These are phyloP conservation scores for Berkeleyomyces basicola DNA, from an alignment of 2,329 filamentous ascomycete species.

Conservation along the genomic window DNA sequence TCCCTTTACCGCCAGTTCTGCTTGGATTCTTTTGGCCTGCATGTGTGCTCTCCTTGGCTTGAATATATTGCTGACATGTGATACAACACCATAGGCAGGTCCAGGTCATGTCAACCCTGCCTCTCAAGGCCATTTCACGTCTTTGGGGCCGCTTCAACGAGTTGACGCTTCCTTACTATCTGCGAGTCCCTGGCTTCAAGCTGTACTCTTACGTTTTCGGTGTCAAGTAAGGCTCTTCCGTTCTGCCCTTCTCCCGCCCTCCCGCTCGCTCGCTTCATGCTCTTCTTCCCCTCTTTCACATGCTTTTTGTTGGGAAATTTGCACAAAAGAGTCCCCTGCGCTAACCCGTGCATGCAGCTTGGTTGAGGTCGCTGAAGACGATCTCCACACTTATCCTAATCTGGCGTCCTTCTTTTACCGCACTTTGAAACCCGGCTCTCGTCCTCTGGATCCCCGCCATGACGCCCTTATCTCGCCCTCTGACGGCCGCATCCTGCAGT, in stretches of 20 bases:
- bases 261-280: background rate
- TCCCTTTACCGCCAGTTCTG: background rate
- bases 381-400: slow-evolving; percentile 81
- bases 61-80: slow-evolving; percentile 9
- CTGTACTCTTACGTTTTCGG: slow-evolving; percentile 83
- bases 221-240: slow-evolving; percentile 41
- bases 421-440: slow-evolving; percentile 71
- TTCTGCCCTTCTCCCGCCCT: background rate
- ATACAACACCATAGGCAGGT: slow-evolving; percentile 46
- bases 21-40: background rate
- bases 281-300: slow-evolving; percentile 5
- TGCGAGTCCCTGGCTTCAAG: slow-evolving; percentile 79
- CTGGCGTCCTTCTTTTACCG: slow-evolving; percentile 96
- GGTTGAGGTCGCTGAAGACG: slow-evolving; percentile 70
- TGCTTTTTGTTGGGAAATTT: slow-evolving; percentile 10
- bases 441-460: slow-evolving; percentile 67
- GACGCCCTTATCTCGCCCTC: slow-evolving; percentile 74
- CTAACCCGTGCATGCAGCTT: slow-evolving; percentile 35
- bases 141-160: slow-evolving; percentile 89
- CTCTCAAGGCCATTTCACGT: slow-evolving; percentile 76
- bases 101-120: slow-evolving; percentile 82
- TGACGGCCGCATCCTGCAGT: slow-evolving; percentile 82
- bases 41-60: background rate
- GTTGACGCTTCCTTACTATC: slow-evolving; percentile 68
- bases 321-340: background rate